Conservation (phyloP, 1,284 basidiomycete genomes). For the Microbotryum silenes-acaulis region DNA sequence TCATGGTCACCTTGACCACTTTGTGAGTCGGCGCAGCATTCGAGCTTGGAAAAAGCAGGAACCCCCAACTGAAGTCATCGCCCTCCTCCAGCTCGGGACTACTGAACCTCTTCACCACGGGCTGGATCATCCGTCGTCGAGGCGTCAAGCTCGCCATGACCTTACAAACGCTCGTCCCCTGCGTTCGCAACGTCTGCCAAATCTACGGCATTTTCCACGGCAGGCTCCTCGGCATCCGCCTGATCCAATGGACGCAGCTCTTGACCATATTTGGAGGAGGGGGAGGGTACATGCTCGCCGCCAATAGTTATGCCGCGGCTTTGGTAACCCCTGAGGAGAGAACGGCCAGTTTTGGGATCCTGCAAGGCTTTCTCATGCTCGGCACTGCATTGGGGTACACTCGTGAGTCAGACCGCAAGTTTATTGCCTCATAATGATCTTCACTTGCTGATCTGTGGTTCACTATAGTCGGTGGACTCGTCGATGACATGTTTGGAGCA, state of each 20-base stretch:
- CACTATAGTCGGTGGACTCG: conserved; percentile 36
- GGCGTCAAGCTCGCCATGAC: conserved; percentile 41
- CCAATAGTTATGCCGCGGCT: conserved; percentile 36
- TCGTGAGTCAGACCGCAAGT: conserved; percentile 10
- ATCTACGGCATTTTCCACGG: conserved; percentile 37
- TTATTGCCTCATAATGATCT: neutral
- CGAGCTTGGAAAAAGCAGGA: neutral
- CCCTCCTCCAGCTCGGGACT: conserved; percentile 28
- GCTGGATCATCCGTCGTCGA: conserved; percentile 36
- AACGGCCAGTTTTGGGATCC: conserved; percentile 39
- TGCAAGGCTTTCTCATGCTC: conserved; percentile 38
- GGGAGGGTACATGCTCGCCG: conserved; percentile 35
- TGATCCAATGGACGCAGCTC: conserved; percentile 39
- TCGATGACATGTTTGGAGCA: conserved; percentile 32
- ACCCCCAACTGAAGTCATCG: neutral
- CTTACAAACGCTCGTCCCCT: conserved; percentile 40
- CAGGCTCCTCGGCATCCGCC: conserved; percentile 33
- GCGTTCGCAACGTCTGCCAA: conserved; percentile 39
- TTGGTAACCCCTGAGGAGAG: conserved; percentile 35
- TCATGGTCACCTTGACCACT: conserved; percentile 36
- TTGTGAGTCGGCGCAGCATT: neutral
- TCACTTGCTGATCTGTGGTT: conserved; percentile 3
- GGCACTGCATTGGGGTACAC: conserved; percentile 35
- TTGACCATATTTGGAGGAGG: conserved; percentile 41
- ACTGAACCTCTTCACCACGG: conserved; percentile 40